Evolutionary conservation across 257 asterid genomes (phyloP).

Genomic region (Vinca minor): DNA sequence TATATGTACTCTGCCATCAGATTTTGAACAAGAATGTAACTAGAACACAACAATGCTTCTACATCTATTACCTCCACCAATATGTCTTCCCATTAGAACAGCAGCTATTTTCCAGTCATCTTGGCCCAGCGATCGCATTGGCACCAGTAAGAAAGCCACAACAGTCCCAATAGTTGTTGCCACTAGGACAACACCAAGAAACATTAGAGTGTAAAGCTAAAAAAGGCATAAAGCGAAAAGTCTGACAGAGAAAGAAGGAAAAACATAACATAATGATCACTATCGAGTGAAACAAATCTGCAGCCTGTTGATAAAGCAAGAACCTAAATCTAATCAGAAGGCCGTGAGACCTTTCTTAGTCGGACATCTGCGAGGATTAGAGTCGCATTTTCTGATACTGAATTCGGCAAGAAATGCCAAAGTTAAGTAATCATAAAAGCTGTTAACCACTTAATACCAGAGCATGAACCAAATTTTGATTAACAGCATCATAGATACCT

Average conservation of each 20-base stretch:
- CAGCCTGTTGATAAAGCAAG: too few species aligned
- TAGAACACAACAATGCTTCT: slow-evolving; percentile 1
- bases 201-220: background rate
- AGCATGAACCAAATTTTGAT: too few species aligned
- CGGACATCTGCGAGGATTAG: too few species aligned
- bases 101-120: slow-evolving; percentile 98
- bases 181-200: slow-evolving; percentile 32
- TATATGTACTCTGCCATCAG: background rate
- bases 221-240: background rate
- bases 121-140: slow-evolving; percentile 74
- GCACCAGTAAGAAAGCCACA: slow-evolving; percentile 70
- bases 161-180: slow-evolving; percentile 79
- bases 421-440: too few species aligned
- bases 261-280: too few species aligned
- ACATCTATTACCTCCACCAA: slow-evolving; percentile 72
- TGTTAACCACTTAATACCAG: too few species aligned
- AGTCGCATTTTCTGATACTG: too few species aligned
- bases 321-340: background rate
- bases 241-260: background rate
- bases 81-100: slow-evolving; percentile 93
- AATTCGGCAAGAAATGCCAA: too few species aligned
- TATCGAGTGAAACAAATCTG: too few species aligned
- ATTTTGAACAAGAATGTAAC: slow-evolving; percentile 2
- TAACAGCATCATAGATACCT: too few species aligned
- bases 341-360: too few species aligned